These are phyloP conservation scores for Picochlorum costavermella DNA, from an alignment of 139 green algal genomes.

Conservation along the genomic window DNA sequence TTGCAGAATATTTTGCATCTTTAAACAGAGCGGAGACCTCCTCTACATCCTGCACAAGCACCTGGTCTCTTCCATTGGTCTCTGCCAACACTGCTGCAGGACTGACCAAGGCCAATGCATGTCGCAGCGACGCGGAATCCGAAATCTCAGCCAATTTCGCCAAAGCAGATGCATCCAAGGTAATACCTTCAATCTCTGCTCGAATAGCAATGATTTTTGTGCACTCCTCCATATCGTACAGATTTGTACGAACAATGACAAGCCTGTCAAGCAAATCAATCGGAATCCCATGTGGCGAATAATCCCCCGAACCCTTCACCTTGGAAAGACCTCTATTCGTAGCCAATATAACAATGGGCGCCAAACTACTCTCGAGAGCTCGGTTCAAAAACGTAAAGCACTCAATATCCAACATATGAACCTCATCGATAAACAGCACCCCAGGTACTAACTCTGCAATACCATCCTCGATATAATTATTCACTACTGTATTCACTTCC, in stretches of 20 bases:
- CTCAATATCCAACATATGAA: constrained; percentile 97
- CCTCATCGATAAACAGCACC: constrained; percentile 98
- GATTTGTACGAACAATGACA: constrained; percentile 93
- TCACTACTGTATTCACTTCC: constrained; percentile 95
- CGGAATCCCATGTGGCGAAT: constrained; percentile 87
- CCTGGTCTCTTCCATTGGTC: constrained; percentile 46
- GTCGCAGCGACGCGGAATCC: constrained; percentile 73
- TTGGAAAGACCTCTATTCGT: constrained; percentile 94
- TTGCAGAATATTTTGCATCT: constrained; percentile 87
- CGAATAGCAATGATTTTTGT: constrained; percentile 86
- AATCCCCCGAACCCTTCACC: constrained; percentile 78
- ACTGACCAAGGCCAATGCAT: constrained; percentile 79
- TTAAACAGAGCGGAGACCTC: constrained; percentile 78
- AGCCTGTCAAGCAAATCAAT: constrained; percentile 95
- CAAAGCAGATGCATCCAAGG: constrained; percentile 81
- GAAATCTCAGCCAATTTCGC: constrained; percentile 78
- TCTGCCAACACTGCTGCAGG: constrained; percentile 61
- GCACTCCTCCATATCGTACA: constrained; percentile 81
- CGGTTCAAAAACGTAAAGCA: constrained; percentile 98
- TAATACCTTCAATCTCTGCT: constrained; percentile 84
- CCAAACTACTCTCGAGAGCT: constrained; percentile 81
- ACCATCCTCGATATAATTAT: constrained; percentile 44
- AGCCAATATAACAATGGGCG: constrained; percentile 97
- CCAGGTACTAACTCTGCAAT: constrained; percentile 93
- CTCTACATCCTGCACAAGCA: constrained; percentile 62